Base-by-base conservation (phyloP, 305 asterid species). In the Solanum aculeatissimum region DNA sequence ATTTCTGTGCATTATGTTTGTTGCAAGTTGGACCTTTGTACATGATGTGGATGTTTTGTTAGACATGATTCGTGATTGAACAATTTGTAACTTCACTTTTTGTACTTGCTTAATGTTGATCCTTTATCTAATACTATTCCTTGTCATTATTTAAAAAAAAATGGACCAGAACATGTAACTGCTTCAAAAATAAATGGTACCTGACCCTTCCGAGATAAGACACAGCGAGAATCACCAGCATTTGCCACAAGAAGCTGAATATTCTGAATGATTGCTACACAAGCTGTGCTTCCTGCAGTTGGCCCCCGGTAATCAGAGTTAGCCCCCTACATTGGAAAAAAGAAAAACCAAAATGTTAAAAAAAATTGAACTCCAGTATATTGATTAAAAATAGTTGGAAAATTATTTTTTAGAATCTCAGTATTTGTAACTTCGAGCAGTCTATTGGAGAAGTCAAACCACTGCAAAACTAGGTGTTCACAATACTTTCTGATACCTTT, bases 201-300 rank as follows among this genome's bases (percentile, higher is more conserved):
- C 98, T 92, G 90, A 82, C 97, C 98, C 82, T 93, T 92, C 84
- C 94, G 92, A 57, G 98, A 94, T 86, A 97, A 84, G 63, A 97
- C 98, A 27, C 99, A 97, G 45, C 99, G 97, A 79, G 99, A 95
- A 91, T 96, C 99, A 80, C 99, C 98, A 74, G 97, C 98, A 93
- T 96, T 96, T 89, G 98, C 99, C 78, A 95, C 99, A 78, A 93
- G 66, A 85, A 95, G 90, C 84, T 85, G 91, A 85, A 90, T 87
- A 84, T 90, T 86, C 84, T 85, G 93, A 70, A 97, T 85, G 74
- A 95, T 86, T 86, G 99, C 97, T 87, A 93, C 94, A 85, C 99
- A 97, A 71, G 98, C 98, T 58, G 99, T 97, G 91, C 96, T 85
- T 77, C 99, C 98, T 84, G 98, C 89, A 89, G 91, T 91, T 69